Evolutionary conservation across 1,284 basidiomycete genomes (phyloP).

Genomic region (Tilletia walkeri): DNA sequence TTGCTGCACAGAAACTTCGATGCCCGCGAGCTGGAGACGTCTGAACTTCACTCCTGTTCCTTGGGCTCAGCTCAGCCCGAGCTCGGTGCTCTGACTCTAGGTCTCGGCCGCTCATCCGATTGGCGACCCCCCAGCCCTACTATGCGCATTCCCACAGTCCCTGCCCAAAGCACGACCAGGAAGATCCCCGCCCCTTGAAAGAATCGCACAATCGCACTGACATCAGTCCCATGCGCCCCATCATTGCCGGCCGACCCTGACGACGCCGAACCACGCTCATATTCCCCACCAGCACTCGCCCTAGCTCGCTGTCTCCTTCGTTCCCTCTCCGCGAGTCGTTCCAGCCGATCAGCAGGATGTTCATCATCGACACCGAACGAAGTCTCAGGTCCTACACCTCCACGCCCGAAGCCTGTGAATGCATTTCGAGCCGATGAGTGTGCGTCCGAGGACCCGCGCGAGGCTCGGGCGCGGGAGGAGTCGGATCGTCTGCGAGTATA

Average conservation of each 20-base stretch:
- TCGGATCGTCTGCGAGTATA: constrained; percentile 36
- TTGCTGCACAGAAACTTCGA: too few relatives aligned
- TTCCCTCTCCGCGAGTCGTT: constrained; percentile 4
- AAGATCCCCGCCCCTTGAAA: not conserved
- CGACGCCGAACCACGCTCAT: not conserved
- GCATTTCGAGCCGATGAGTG: not conserved
- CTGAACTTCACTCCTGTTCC: too few relatives aligned
- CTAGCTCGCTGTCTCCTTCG: not conserved
- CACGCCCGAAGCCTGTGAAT: not conserved
- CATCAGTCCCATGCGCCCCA: not conserved
- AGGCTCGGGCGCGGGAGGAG: constrained; percentile 11
- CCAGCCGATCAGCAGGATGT: constrained; percentile 11
- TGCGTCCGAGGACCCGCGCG: not conserved
- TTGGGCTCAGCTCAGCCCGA: too few relatives aligned
- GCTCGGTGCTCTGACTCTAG: too few relatives aligned
- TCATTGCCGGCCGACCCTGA: not conserved
- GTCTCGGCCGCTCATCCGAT: too few relatives aligned
- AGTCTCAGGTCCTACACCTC: not conserved
- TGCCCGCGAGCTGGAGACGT: too few relatives aligned
- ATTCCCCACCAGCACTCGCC: not conserved
- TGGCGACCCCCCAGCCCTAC: too few relatives aligned
- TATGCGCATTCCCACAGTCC: not conserved
- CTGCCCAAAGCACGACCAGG: not conserved
- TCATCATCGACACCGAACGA: constrained; percentile 5
- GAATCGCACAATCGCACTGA: not conserved